Percentiles rank a stretch among this genome's conserved stretches.
Conservation (phyloP, 177 flowering plant genomes). For the Vitis hybrid region DNA sequence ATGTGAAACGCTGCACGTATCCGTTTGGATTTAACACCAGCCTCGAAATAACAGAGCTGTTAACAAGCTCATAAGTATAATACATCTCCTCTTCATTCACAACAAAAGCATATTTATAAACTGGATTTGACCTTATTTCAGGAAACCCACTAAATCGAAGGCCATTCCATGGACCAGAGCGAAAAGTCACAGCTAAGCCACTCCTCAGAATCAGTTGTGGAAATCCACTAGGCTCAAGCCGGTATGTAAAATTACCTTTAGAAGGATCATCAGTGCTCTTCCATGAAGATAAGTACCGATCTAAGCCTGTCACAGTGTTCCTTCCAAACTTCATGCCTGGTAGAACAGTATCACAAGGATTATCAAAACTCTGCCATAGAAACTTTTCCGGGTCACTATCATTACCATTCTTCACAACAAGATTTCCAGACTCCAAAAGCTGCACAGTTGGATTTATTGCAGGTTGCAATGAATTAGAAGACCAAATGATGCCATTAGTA, state of each 20-base stretch:
- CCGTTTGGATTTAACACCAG: constrained; percentile 15
- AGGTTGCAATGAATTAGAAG: constrained; percentile 12
- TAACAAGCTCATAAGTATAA: background rate
- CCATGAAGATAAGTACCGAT: too few species aligned
- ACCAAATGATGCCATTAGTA: constrained; percentile 12
- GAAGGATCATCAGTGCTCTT: too few species aligned
- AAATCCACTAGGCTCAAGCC: too few species aligned
- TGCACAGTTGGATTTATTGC: constrained; percentile 4
- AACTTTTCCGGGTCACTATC: background rate
- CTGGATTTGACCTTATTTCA: background rate
- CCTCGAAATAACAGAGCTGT: constrained; percentile 19
- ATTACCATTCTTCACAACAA: constrained; percentile 12
- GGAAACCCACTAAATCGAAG: constrained; percentile 15
- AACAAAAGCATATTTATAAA: constrained; percentile 5
- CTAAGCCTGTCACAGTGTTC: too few species aligned
- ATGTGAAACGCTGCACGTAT: constrained; percentile 6
- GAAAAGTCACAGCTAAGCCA: background rate
- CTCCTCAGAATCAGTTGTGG: constrained; percentile 14
- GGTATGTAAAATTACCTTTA: too few species aligned
- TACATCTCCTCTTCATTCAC: constrained; percentile 3
- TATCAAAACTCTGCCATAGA: constrained; percentile 35
- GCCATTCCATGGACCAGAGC: constrained; percentile 28
- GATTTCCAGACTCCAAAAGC: constrained; percentile 26
- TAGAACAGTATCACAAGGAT: constrained; percentile 18
- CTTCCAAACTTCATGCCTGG: constrained; percentile 27